Evolutionary conservation across 495 filamentous ascomycete genomes (phyloP), one percentile per base, ranked within the genome.

Genomic region (Aspergillus haitiensis): DNA sequence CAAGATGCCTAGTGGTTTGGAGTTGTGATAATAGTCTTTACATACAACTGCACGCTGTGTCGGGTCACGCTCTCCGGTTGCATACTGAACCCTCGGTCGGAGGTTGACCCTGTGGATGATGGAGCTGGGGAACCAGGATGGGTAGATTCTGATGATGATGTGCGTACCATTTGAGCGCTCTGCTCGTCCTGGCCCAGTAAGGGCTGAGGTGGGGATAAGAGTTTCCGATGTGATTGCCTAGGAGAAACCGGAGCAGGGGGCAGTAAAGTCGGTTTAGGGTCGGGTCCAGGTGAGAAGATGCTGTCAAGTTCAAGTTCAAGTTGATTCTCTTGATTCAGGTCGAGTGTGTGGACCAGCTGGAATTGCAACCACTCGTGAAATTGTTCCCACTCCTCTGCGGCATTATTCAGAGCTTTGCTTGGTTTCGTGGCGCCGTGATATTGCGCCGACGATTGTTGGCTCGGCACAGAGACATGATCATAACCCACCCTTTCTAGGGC

Each of bases 321-420:
- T 52, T 16, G 2, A 27, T 3, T 27, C 3, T 27, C 32, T 0
- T 52, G 31, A n/a, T 21, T 39, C 7, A 32, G 27, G 4, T 56
- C 46, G 5, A 61, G 53, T 1, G 59, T 35, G 21, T 61, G 59
- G 0, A 56, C 36, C 7, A 61, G 33, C n/a, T 56, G 59, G 45
- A 51, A 61, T 8, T 56, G 52, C 8, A 61, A 31, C 59, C 59
- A 56, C 15, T 61, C 52, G 10, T 49, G 44, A 39, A 61, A 56
- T n/a, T 56, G 59, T 10, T 56, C 59, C 59, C 59, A 61, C 7
- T 55, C 52, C 45, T 48, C 59, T 13, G 51, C 59, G 2, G 59
- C 52, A 27, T 61, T 40, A 21, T 54, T 56, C 35, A 61, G 21
- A 12, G 15, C 35, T 15, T 45, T 33, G 35, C 45, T 42, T 11